Evolutionary conservation across 352 stramenopile species (phyloP), one percentile per base, ranked within the genome.

Genomic region (Phytophthora cactorum): DNA sequence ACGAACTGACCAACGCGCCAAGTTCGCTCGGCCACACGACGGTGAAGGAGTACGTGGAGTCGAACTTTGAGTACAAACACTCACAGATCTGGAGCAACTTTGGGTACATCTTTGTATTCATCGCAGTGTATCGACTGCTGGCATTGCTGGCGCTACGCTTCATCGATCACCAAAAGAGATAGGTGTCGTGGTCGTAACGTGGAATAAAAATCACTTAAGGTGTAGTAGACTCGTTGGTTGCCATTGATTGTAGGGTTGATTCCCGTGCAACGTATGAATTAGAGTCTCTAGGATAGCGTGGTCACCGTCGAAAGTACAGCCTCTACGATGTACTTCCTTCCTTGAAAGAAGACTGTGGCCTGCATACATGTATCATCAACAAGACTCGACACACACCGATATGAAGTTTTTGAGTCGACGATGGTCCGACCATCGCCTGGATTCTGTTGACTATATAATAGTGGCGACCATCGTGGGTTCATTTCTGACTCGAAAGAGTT

Each of bases 71-170:
- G 41, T 71, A 77, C 54, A 68, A 63, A 25, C 64, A 70, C 47
- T 57, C 68, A 22, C 32, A 74, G 17, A 65, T 68, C 36, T 75
- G 63, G 52, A 62, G 28, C 51, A 64, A 79, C 57, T 74, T 79
- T 27, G 44, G 51, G 49, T 55, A 76, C 51, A 46, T 69, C 11
- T 61, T 75, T 53, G 65, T 66, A 15, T 78, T 68, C 59, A 71
- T 73, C 44, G 59, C 17, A 17, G 34, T 44, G 15, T 61, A 57
- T 27, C 52, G 61, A 5, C 9, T 69, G 17, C 55, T 70, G 3
- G 64, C 57, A 10, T 49, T 68, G 29, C 44, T 66, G 5, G 57
- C 70, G 9, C 59, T 84, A 31, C 77, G 77, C 17, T 77, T 63
- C 54, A 44, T 53, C 29, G 25, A 43, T 47, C 53, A 51, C 44